A percentile compares a stretch with the other conserved stretches of the same genome.
Evolutionary conservation across 2,329 filamentous ascomycete genomes (phyloP).

Genomic region (Rhinocladiella similis): DNA sequence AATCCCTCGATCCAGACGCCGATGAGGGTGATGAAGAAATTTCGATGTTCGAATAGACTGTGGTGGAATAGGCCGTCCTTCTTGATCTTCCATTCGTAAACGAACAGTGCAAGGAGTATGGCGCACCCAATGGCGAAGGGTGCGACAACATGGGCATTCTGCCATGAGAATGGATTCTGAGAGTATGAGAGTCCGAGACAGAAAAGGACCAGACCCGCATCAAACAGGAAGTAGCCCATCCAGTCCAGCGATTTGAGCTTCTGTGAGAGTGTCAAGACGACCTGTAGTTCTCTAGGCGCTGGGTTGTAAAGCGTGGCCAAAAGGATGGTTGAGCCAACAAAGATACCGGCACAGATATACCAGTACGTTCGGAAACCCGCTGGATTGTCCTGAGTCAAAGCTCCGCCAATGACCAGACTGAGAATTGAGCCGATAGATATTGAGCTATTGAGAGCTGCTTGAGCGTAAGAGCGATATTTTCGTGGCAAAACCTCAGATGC

Average conservation of each 20-base stretch:
- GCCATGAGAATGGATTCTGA: slow-evolving; percentile 56
- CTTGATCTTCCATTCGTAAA: slow-evolving; percentile 57
- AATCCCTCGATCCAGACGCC: slow-evolving; percentile 3
- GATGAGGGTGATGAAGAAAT: slow-evolving; percentile 59
- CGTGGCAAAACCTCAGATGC: slow-evolving; percentile 13
- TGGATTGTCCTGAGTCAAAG: slow-evolving; percentile 1
- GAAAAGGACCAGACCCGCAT: slow-evolving; percentile 88
- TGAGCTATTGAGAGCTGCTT: slow-evolving; percentile 5
- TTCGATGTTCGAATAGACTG: slow-evolving; percentile 55
- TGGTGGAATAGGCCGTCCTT: slow-evolving; percentile 50
- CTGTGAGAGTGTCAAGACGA: not conserved
- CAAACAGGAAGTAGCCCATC: slow-evolving; percentile 61
- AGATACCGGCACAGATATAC: slow-evolving; percentile 13
- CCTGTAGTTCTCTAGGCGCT: slow-evolving; percentile 4
- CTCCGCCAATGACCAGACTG: slow-evolving; percentile 6
- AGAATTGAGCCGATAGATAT: slow-evolving; percentile 1
- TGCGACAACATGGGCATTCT: slow-evolving; percentile 49
- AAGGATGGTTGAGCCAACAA: not conserved
- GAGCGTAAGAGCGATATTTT: slow-evolving; percentile 11
- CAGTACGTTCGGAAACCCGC: slow-evolving; percentile 14
- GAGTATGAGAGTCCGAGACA: slow-evolving; percentile 76
- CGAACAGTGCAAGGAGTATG: slow-evolving; percentile 45
- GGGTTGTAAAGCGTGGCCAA: slow-evolving; percentile 11
- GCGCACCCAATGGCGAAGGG: slow-evolving; percentile 50
- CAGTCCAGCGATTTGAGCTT: not conserved